Evolutionary conservation across 2,329 filamentous ascomycete genomes (phyloP).

Genomic region (Shiraia sp.): DNA sequence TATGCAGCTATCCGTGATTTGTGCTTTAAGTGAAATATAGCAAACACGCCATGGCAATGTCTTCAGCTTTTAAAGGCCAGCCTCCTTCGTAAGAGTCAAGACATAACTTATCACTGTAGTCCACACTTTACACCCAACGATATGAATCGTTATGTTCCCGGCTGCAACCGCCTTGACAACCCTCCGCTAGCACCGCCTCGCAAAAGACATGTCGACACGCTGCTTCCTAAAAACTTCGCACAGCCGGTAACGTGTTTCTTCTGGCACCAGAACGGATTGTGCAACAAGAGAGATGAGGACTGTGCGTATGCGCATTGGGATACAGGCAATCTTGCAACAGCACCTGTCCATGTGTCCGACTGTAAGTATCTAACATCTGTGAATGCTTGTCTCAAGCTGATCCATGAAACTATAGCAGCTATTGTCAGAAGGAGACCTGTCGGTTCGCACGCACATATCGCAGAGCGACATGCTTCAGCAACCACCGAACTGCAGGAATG

Average conservation of each 20-base stretch:
- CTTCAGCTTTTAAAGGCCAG: not conserved
- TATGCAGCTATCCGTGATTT: not conserved
- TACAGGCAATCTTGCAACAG: slow-evolving; percentile 2
- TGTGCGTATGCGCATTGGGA: slow-evolving; percentile 10
- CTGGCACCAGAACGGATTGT: slow-evolving; percentile 11
- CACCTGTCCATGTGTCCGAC: not conserved
- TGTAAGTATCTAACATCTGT: not conserved
- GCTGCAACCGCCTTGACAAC: not conserved
- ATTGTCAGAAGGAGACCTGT: not conserved
- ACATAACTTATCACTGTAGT: no score
- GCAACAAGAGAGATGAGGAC: slow-evolving; percentile 7
- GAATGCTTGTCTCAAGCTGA: no score
- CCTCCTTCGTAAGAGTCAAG: not conserved
- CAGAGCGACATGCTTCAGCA: no score
- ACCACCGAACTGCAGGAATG: not conserved
- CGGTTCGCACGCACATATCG: not conserved
- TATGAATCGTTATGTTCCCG: slow-evolving; percentile 1
- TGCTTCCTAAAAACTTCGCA: slow-evolving; percentile 11
- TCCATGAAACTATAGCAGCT: not conserved
- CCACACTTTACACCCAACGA: not conserved
- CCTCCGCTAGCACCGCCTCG: not conserved
- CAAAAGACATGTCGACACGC: not conserved
- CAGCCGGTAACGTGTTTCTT: slow-evolving; percentile 11
- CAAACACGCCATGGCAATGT: not conserved
- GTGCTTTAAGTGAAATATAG: not conserved